Evolutionary conservation across 164 flowering plant species (phyloP).

Genomic region (Stephania japonica): DNA sequence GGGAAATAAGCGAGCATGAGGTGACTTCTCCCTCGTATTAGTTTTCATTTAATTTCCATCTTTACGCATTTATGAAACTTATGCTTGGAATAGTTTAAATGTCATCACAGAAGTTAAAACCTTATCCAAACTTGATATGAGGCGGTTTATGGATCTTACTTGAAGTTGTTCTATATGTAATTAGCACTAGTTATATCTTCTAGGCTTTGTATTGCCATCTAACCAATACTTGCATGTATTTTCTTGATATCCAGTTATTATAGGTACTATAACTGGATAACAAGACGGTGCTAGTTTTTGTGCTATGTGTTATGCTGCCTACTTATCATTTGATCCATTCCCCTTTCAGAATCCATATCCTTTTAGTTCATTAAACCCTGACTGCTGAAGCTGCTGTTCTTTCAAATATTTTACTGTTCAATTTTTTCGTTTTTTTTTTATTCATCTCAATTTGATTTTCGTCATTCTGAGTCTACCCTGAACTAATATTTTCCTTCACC

Average conservation of each 20-base stretch:
- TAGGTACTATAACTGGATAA: background rate
- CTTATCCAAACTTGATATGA: background rate
- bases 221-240: background rate
- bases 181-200: background rate
- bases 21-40: conserved; percentile 27
- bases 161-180: background rate
- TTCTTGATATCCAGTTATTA: background rate
- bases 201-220: background rate
- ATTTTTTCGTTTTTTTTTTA: background rate
- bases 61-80: background rate
- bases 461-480: background rate
- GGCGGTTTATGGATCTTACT: background rate
- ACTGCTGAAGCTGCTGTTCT: background rate
- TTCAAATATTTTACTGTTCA: background rate
- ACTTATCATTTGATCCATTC: background rate
- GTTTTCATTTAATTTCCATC: background rate
- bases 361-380: background rate
- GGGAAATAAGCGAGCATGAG: conserved; percentile 46
- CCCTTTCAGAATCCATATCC: background rate
- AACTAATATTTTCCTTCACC: background rate
- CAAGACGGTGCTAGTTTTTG: background rate
- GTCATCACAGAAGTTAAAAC: background rate
- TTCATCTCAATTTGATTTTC: background rate
- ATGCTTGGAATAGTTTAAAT: background rate
- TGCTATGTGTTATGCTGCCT: background rate